A percentile compares a stretch with the other conserved stretches of the same genome.
These are phyloP conservation scores for Aspergillus hiratsukae DNA, from an alignment of 2,329 filamentous ascomycete species.

Conservation along the genomic window DNA sequence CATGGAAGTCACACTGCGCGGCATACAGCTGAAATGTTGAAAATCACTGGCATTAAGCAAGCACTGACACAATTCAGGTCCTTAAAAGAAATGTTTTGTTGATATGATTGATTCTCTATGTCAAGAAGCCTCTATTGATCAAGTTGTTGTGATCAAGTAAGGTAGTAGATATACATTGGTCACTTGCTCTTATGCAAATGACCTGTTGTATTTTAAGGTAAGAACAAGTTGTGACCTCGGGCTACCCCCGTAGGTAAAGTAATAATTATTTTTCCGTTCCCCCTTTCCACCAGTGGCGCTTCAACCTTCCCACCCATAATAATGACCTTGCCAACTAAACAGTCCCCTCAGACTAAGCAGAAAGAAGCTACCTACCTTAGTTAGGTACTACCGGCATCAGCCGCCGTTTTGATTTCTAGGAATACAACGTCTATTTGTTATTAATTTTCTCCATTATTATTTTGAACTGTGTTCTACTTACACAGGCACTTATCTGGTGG, in stretches of 20 bases:
- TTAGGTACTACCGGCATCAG: slow-evolving; percentile 19
- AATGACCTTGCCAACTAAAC: not conserved
- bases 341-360: slow-evolving; percentile 1
- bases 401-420: slow-evolving; percentile 10
- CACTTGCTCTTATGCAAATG: no score
- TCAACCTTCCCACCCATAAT: not conserved
- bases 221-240: not conserved
- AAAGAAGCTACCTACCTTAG: slow-evolving; percentile 1
- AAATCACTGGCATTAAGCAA: no score
- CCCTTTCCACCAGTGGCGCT: slow-evolving; percentile 12
- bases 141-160: not conserved
- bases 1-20: no score
- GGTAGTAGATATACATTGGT: no score
- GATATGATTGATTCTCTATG: no score
- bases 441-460: not conserved
- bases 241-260: not conserved
- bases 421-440: not conserved
- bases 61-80: no score
- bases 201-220: not conserved
- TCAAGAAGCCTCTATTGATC: not conserved
- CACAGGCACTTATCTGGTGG: not conserved
- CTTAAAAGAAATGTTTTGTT: no score
- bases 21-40: no score
- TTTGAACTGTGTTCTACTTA: not conserved
- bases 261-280: not conserved